Percentiles rank a stretch among this genome's conserved stretches.
phyloP scores from a whole-genome alignment of 2,329 filamentous ascomycete genomes.

The Ophiognomonia clavigignenti-juglandacearum region DNA sequence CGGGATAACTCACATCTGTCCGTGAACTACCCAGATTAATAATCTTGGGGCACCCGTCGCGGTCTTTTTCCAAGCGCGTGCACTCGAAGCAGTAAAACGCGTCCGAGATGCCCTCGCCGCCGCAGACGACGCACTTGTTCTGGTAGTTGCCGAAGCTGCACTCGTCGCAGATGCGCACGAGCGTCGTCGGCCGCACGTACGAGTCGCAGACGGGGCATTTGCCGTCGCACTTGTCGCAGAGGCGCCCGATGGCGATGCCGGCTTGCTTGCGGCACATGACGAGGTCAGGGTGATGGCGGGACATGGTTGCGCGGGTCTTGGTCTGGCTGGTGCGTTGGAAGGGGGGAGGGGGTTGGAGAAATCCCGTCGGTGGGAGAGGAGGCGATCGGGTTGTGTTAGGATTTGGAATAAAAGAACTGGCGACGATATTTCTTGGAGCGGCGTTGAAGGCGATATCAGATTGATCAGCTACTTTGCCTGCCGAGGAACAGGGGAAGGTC shows the following conservation, averaged over 20 bases:
- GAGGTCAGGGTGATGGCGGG: constrained; percentile 93
- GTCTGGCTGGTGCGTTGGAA: background rate
- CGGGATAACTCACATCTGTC: constrained; percentile 74
- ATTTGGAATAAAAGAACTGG: background rate
- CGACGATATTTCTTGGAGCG: background rate
- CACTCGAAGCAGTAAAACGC: constrained; percentile 99
- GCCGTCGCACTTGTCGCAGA: constrained; percentile 99
- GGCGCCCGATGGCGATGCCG: constrained; percentile 94
- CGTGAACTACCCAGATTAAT: constrained; percentile 94
- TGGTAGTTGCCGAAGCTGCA: constrained; percentile 99
- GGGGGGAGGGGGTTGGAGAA: background rate
- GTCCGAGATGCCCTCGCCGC: constrained; percentile 95
- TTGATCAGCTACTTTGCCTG: constrained; percentile 5
- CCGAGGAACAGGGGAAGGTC: constrained; percentile 3
- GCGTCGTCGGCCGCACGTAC: constrained; percentile 94
- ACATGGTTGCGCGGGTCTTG: constrained; percentile 64
- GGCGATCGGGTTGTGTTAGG: too few relatives aligned
- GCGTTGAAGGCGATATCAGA: background rate
- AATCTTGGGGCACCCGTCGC: constrained; percentile 98
- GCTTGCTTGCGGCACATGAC: constrained; percentile 99
- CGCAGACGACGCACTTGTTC: constrained; percentile 99
- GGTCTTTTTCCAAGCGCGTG: constrained; percentile 91
- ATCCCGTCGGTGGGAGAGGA: background rate
- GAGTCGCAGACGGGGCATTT: constrained; percentile 99
- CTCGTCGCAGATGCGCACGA: constrained; percentile 98